Conservation (phyloP, 441 rosid species). For the Corymbia citriodora region DNA sequence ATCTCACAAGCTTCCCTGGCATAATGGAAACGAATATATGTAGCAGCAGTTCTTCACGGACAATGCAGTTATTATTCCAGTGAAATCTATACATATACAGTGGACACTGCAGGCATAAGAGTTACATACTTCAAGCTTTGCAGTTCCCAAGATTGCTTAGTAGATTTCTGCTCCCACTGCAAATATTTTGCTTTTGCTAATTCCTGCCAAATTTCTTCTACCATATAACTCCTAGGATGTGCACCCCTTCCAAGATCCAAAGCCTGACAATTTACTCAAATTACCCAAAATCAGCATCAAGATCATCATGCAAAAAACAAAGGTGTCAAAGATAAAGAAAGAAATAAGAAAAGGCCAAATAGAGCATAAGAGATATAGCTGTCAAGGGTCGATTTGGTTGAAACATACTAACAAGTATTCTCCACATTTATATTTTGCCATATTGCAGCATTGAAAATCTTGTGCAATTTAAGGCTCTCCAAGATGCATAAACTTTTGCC, state of each 20-base stretch:
- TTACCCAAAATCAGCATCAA: not conserved
- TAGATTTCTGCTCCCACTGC: constrained; percentile 71
- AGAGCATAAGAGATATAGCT: not conserved
- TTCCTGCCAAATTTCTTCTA: constrained; percentile 91
- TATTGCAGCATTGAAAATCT: not conserved
- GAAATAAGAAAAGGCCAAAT: not conserved
- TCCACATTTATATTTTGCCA: not conserved
- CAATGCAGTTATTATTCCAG: not conserved
- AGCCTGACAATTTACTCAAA: constrained; percentile 32
- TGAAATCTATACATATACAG: not conserved
- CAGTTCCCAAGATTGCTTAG: constrained; percentile 62
- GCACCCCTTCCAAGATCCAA: constrained; percentile 83
- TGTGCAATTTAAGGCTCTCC: not conserved
- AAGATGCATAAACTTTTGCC: not conserved
- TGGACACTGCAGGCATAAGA: constrained; percentile 2
- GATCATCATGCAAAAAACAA: not conserved
- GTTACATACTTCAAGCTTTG: constrained; percentile 77
- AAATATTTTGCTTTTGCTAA: constrained; percentile 80
- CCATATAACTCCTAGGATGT: constrained; percentile 55
- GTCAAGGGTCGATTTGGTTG: not conserved
- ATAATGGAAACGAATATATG: not conserved
- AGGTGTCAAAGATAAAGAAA: not conserved
- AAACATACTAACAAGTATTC: not conserved
- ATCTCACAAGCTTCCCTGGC: constrained; percentile 71
- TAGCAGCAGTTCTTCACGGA: not conserved